Evolutionary conservation across 2,329 filamentous ascomycete species (phyloP).

Genomic region (Trichoderma sp.): DNA sequence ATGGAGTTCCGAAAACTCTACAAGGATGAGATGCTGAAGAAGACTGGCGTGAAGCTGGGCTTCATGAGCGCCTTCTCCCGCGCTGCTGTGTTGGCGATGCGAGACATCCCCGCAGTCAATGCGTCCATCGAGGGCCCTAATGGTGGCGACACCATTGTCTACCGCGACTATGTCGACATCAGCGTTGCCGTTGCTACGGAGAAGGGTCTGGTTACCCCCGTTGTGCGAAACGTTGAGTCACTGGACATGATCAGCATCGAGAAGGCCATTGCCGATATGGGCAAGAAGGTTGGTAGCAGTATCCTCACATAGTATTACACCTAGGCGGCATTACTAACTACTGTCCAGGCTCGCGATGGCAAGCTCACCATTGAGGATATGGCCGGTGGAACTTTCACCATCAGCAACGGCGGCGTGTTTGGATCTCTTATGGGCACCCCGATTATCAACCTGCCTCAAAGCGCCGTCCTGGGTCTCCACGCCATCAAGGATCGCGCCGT

Average conservation of each 20-base stretch:
- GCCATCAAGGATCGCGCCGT: constrained; percentile 94
- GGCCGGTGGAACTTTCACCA: constrained; percentile 97
- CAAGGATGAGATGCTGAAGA: constrained; percentile 95
- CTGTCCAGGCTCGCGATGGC: constrained; percentile 75
- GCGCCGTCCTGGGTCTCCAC: constrained; percentile 86
- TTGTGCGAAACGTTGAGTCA: constrained; percentile 88
- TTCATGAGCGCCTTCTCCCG: constrained; percentile 98
- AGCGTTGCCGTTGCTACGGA: constrained; percentile 96
- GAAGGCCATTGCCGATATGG: constrained; percentile 85
- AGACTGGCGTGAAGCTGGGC: constrained; percentile 95
- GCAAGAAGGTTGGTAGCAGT: constrained; percentile 73
- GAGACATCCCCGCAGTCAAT: constrained; percentile 90
- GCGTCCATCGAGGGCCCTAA: constrained; percentile 95
- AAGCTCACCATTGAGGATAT: constrained; percentile 99
- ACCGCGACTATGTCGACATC: constrained; percentile 96
- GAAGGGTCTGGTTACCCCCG: constrained; percentile 94
- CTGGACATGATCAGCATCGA: constrained; percentile 89
- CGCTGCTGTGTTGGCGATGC: constrained; percentile 87
- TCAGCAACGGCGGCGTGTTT: constrained; percentile 96
- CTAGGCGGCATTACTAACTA: neutral
- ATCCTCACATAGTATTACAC: neutral
- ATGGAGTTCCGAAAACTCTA: constrained; percentile 98
- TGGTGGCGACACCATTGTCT: constrained; percentile 95
- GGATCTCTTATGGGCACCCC: constrained; percentile 96
- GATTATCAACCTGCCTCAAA: constrained; percentile 96